A percentile compares a stretch with the other conserved stretches of the same genome.
phyloP scores from a whole-genome alignment of 805 yeast genomes.

The Danielozyma ontarioensis region DNA sequence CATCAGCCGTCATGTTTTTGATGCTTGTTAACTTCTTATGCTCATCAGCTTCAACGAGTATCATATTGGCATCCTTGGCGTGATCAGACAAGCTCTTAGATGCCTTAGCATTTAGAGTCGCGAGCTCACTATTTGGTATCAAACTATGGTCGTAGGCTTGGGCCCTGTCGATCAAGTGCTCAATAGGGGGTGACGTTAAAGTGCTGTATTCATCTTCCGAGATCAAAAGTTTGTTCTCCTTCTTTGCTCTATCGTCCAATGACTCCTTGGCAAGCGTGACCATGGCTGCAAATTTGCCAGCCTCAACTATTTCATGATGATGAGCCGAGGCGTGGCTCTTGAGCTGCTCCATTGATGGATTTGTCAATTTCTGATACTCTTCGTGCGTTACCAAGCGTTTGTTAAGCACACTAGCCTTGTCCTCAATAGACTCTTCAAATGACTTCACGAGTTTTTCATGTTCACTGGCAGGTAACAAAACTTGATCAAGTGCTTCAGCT shows the following conservation, averaged over 20 bases:
- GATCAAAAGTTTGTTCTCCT: constrained; percentile 4
- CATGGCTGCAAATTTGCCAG: constrained; percentile 13
- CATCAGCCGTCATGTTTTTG: neutral
- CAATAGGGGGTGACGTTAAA: constrained; percentile 5
- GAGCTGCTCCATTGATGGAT: constrained; percentile 6
- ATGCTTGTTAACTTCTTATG: constrained; percentile 1
- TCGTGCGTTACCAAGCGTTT: constrained; percentile 15
- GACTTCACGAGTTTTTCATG: constrained; percentile 13
- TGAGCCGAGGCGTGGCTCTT: constrained; percentile 4
- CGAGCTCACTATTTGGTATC: too few relatives aligned
- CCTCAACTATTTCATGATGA: constrained; percentile 6
- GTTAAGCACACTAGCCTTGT: constrained; percentile 8
- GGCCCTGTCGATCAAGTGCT: too few relatives aligned
- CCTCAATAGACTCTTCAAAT: constrained; percentile 24
- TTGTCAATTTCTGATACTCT: constrained; percentile 11
- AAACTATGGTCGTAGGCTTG: too few relatives aligned
- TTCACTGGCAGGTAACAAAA: neutral
- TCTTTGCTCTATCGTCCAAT: constrained; percentile 4
- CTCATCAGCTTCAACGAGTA: constrained; percentile 1
- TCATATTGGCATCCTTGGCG: neutral
- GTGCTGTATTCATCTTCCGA: constrained; percentile 7
- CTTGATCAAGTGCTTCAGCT: neutral
- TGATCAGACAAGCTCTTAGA: neutral
- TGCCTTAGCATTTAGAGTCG: neutral
- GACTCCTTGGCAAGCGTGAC: constrained; percentile 4